Evolutionary conservation across 2,329 filamentous ascomycete genomes (phyloP).

Genomic region (Tolypocladium ovalisporum): DNA sequence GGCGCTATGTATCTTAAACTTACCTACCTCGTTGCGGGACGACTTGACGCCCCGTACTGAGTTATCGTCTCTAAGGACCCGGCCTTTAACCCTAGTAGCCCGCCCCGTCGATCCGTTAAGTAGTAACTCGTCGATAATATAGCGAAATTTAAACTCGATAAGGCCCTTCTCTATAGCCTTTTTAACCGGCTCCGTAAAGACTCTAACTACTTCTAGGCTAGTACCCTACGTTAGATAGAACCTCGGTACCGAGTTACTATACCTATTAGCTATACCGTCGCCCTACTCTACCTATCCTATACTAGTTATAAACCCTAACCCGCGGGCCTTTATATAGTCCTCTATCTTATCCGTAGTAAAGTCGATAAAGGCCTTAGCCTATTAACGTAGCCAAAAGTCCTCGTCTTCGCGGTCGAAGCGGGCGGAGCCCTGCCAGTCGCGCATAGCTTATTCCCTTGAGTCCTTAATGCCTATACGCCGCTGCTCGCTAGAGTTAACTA

Average conservation of each 20-base stretch:
- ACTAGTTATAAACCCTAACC: slow-evolving; percentile 39
- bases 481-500: slow-evolving; percentile 46
- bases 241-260: slow-evolving; percentile 52
- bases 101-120: slow-evolving; percentile 37
- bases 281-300: slow-evolving; percentile 54
- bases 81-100: slow-evolving; percentile 41
- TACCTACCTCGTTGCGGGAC: slow-evolving; percentile 33
- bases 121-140: slow-evolving; percentile 45
- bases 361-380: slow-evolving; percentile 54
- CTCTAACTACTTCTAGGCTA: slow-evolving; percentile 46
- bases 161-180: slow-evolving; percentile 40
- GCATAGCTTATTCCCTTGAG: slow-evolving; percentile 42
- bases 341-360: slow-evolving; percentile 51
- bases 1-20: slow-evolving; percentile 41
- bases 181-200: slow-evolving; percentile 45
- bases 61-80: slow-evolving; percentile 39
- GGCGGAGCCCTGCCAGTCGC: slow-evolving; percentile 48
- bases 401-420: slow-evolving; percentile 45
- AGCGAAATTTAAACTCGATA: slow-evolving; percentile 44
- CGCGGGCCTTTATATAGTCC: slow-evolving; percentile 40
- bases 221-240: slow-evolving; percentile 54
- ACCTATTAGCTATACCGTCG: slow-evolving; percentile 41
- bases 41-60: slow-evolving; percentile 40
- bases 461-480: slow-evolving; percentile 48
- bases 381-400: slow-evolving; percentile 47